phyloP scores from a whole-genome alignment of 2,329 filamentous ascomycete species.

The Curvularia hawaiiensis region DNA sequence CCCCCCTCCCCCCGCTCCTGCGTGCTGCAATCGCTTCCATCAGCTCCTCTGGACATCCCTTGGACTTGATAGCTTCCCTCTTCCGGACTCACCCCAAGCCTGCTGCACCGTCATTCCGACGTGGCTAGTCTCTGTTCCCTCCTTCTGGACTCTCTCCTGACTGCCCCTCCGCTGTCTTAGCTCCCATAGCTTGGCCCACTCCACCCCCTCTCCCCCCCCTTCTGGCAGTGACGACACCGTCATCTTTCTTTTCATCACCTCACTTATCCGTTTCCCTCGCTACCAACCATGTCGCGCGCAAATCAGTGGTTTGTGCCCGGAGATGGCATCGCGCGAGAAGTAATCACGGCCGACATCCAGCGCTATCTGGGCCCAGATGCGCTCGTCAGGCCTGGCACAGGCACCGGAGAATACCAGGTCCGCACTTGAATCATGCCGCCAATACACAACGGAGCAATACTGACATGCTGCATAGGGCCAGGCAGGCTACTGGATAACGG shows the following conservation, averaged over 20 bases:
- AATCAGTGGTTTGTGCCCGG: slow-evolving; percentile 57
- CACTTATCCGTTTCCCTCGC: slow-evolving; percentile 18
- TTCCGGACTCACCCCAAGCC: slow-evolving; percentile 29
- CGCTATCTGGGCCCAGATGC: slow-evolving; percentile 58
- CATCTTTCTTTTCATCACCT: slow-evolving; percentile 39
- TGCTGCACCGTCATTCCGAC: slow-evolving; percentile 29
- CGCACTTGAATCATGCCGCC: slow-evolving; percentile 34
- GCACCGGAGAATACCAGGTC: slow-evolving; percentile 53
- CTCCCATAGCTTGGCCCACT: slow-evolving; percentile 42
- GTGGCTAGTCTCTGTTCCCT: slow-evolving; percentile 23
- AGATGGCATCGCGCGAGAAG: slow-evolving; percentile 57
- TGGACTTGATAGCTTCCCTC: slow-evolving; percentile 28
- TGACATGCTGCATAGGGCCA: slow-evolving; percentile 42
- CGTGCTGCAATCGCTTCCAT: slow-evolving; percentile 32
- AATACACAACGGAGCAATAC: slow-evolving; percentile 3
- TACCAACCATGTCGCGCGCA: slow-evolving; percentile 41
- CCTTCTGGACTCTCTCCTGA: slow-evolving; percentile 31
- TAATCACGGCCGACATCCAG: slow-evolving; percentile 59
- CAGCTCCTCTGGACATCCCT: slow-evolving; percentile 34
- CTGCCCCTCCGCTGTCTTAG: slow-evolving; percentile 38
- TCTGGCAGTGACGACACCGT: slow-evolving; percentile 45
- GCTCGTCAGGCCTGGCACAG: slow-evolving; percentile 54
- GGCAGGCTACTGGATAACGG: slow-evolving; percentile 57
- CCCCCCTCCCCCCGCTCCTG: slow-evolving; percentile 34
- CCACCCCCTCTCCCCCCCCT: slow-evolving; percentile 10